Evolutionary conservation across 73 alveolate species (phyloP).

Genomic region (Stentor coeruleus): DNA sequence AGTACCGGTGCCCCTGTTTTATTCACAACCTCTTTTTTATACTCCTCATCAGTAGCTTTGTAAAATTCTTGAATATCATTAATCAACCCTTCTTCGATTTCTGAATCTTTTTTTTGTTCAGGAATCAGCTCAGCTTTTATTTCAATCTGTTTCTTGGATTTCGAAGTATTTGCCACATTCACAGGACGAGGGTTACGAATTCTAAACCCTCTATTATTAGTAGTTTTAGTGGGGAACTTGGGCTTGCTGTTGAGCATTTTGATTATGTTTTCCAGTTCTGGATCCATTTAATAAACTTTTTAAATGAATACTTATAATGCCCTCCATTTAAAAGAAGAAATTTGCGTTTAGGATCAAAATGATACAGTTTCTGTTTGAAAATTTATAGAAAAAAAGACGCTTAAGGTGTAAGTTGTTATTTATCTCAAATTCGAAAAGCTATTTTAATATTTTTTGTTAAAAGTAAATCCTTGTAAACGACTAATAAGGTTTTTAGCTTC

Average conservation of each 20-base stretch:
- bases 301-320: too few species aligned
- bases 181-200: background rate
- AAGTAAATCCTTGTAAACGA: conserved; percentile 4
- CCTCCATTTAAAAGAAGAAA: too few species aligned
- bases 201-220: background rate
- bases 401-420: too few species aligned
- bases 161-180: background rate
- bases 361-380: too few species aligned
- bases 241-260: conserved; percentile 27
- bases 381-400: too few species aligned
- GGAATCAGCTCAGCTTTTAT: conserved; percentile 8
- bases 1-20: conserved; percentile 26
- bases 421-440: too few species aligned
- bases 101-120: background rate
- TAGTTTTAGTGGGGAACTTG: background rate
- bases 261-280: conserved; percentile 29
- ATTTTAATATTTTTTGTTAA: too few species aligned
- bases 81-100: background rate
- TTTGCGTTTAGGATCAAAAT: too few species aligned
- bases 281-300: conserved; percentile 34
- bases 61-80: background rate
- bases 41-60: conserved; percentile 20
- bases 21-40: background rate
- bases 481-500: background rate
- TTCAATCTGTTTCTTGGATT: background rate